A percentile compares a stretch with the other conserved stretches of the same genome.
phyloP scores from a whole-genome alignment of 2,329 filamentous ascomycete genomes.

The Leptoxyphium fumago region DNA sequence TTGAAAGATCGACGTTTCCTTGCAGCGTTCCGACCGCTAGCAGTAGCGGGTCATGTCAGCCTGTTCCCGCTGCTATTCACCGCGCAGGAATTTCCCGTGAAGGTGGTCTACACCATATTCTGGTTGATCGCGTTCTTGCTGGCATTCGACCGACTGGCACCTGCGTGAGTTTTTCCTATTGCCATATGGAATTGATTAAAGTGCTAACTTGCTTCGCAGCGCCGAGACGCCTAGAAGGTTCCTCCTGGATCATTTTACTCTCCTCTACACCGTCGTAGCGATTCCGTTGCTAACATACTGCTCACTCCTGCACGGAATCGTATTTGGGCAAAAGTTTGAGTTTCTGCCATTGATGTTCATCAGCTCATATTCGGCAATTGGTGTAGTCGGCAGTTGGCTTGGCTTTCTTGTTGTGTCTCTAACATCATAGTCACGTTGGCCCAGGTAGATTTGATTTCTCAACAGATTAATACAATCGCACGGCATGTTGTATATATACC shows the following conservation, averaged over 20 bases:
- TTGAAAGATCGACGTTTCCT: conserved; percentile 81
- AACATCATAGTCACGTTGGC: conserved; percentile 11
- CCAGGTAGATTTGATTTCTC: too few species aligned
- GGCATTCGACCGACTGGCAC: conserved; percentile 74
- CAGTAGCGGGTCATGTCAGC: conserved; percentile 86
- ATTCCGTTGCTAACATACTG: conserved; percentile 84
- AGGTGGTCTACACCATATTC: conserved; percentile 80
- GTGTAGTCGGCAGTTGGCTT: conserved; percentile 91
- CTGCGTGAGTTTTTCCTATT: conserved; percentile 38
- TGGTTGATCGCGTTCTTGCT: conserved; percentile 82
- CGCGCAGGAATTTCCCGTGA: conserved; percentile 80
- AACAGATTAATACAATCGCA: too few species aligned
- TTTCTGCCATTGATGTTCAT: conserved; percentile 96
- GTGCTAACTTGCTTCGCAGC: conserved; percentile 16
- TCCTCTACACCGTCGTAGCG: conserved; percentile 76
- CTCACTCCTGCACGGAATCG: conserved; percentile 65
- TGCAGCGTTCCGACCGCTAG: conserved; percentile 78
- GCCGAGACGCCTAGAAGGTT: conserved; percentile 70
- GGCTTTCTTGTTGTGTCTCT: conserved; percentile 92
- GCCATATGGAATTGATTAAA: not conserved
- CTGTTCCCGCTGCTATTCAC: conserved; percentile 91
- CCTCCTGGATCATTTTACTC: conserved; percentile 76
- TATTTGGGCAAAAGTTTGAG: conserved; percentile 72
- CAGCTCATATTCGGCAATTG: conserved; percentile 83
- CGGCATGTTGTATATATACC: too few species aligned